Evolutionary conservation across 768 basidiomycete species (phyloP).

Genomic region (Hebeloma cylindrosporum): DNA sequence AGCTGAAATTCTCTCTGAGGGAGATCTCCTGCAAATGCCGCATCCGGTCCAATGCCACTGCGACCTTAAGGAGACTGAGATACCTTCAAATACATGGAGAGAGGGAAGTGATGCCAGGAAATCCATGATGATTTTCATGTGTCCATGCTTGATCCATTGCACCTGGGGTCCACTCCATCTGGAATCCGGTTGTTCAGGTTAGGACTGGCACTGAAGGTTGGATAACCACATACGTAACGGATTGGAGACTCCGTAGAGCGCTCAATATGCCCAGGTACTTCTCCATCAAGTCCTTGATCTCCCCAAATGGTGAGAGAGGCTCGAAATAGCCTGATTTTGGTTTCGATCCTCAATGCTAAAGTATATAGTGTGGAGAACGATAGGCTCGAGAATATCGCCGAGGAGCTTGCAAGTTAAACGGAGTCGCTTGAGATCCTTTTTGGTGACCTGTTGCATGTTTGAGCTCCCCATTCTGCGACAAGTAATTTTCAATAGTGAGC

Average conservation of each 20-base stretch:
- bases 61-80: background rate
- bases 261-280: slow-evolving; percentile 8
- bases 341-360: slow-evolving; percentile 1
- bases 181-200: background rate
- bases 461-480: background rate
- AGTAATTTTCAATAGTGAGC: background rate
- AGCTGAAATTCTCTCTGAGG: background rate
- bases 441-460: too few relatives aligned
- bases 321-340: slow-evolving; percentile 3
- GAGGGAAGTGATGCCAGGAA: slow-evolving; percentile 3
- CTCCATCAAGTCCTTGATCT: slow-evolving; percentile 7
- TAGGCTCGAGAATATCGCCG: slow-evolving; percentile 5
- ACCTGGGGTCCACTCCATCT: slow-evolving; percentile 8
- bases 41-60: slow-evolving; percentile 1
- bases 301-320: slow-evolving; percentile 5
- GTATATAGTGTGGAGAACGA: slow-evolving; percentile 2
- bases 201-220: background rate
- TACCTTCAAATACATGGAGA: slow-evolving; percentile 3
- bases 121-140: slow-evolving; percentile 5
- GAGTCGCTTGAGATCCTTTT: slow-evolving; percentile 6
- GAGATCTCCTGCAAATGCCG: background rate
- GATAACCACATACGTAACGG: slow-evolving; percentile 9
- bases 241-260: slow-evolving; percentile 6
- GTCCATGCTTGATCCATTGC: slow-evolving; percentile 11
- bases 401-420: slow-evolving; percentile 13